These are phyloP conservation scores for Ramalina peruviana DNA, from an alignment of 495 filamentous ascomycete species.

Conservation along the genomic window DNA sequence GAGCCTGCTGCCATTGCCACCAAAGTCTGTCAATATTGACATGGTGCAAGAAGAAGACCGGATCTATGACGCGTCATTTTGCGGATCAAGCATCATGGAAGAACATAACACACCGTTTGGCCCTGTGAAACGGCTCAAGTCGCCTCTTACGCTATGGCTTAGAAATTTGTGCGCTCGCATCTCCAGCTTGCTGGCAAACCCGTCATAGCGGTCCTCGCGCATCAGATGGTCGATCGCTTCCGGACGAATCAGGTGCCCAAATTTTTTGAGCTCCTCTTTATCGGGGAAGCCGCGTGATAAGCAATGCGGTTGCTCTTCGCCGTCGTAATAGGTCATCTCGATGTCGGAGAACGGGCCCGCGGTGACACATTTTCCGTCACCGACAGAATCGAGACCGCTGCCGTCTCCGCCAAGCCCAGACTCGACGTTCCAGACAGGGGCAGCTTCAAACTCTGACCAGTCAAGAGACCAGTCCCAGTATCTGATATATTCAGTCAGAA, in stretches of 20 bases:
- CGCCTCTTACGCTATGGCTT: conserved; percentile 12
- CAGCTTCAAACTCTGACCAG: conserved; percentile 13
- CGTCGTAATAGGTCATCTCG: conserved; percentile 7
- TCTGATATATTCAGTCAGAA: background rate
- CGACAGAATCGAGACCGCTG: background rate
- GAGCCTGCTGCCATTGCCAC: conserved; percentile 42
- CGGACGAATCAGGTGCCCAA: too few relatives aligned
- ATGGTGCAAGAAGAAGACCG: conserved; percentile 45
- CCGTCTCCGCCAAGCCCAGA: conserved; percentile 24
- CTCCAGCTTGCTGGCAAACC: conserved; percentile 14
- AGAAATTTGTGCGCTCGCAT: conserved; percentile 15
- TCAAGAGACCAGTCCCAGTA: conserved; percentile 21
- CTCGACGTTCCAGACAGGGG: conserved; percentile 17
- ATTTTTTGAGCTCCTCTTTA: background rate
- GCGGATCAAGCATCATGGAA: too few relatives aligned
- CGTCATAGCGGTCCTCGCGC: conserved; percentile 5
- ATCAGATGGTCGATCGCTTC: background rate
- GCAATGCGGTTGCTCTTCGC: conserved; percentile 10
- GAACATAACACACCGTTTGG: conserved; percentile 3
- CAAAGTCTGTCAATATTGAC: conserved; percentile 42
- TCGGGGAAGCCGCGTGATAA: conserved; percentile 8
- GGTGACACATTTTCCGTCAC: conserved; percentile 8
- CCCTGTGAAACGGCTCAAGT: conserved; percentile 9
- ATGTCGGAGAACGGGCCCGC: conserved; percentile 14
- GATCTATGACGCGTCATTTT: conserved; percentile 21